Conservation (phyloP, 139 green algal species). For the Coccomyxa sp. region DNA sequence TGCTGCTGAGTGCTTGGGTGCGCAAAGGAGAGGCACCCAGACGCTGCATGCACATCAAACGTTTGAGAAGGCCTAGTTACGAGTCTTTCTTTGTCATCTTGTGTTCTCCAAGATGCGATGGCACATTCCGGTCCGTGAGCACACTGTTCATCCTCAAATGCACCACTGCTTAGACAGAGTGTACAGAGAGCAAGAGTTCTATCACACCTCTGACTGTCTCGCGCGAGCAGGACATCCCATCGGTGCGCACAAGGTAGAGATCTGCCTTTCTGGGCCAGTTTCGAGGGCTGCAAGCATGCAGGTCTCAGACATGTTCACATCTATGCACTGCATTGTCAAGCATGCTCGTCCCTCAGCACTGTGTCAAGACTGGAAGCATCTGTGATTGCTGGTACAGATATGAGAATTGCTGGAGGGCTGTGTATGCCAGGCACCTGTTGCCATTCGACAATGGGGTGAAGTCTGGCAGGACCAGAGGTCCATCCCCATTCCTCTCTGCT, state of each 20-base stretch:
- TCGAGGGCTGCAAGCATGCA: slow-evolving; percentile 15
- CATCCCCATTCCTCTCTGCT: too few species aligned
- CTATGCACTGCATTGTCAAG: too few species aligned
- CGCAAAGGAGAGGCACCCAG: slow-evolving; percentile 72
- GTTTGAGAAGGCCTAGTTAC: too few species aligned
- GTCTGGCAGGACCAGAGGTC: background rate
- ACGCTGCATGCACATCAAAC: slow-evolving; percentile 11
- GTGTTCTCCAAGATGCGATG: too few species aligned
- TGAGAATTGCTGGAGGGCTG: background rate
- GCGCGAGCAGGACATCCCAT: slow-evolving; percentile 86
- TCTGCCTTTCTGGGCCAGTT: slow-evolving; percentile 42
- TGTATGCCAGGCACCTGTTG: background rate
- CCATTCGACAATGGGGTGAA: background rate
- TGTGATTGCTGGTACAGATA: background rate
- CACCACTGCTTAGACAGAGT: too few species aligned
- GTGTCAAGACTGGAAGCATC: background rate
- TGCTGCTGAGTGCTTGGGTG: slow-evolving; percentile 94
- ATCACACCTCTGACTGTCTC: slow-evolving; percentile 85
- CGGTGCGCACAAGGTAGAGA: slow-evolving; percentile 87
- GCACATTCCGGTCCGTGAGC: too few species aligned
- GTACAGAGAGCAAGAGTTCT: too few species aligned
- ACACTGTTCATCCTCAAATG: too few species aligned
- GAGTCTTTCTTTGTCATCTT: too few species aligned
- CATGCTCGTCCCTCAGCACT: background rate
- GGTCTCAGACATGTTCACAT: slow-evolving; percentile 8